Percentiles rank a stretch among this genome's conserved stretches.
Conservation (phyloP, 2,329 filamentous ascomycete genomes). For the Uncinocarpus reesii region DNA sequence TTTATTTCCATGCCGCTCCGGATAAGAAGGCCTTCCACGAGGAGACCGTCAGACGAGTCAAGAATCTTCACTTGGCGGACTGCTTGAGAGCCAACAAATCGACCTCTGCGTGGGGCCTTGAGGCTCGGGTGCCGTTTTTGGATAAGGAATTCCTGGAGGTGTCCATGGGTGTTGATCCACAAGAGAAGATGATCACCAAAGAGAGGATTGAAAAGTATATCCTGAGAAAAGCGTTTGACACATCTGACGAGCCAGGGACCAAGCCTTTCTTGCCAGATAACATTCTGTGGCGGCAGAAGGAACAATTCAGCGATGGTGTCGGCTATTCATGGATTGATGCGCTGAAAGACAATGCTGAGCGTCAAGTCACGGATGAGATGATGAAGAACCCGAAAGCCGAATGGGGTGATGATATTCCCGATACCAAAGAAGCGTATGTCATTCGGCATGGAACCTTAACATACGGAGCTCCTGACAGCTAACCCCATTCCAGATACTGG, state of each 20-base stretch:
- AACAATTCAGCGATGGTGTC: constrained; percentile 97
- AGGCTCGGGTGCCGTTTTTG: constrained; percentile 94
- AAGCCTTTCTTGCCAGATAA: constrained; percentile 86
- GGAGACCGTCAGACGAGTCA: constrained; percentile 86
- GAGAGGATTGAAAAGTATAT: constrained; percentile 95
- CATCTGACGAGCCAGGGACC: constrained; percentile 66
- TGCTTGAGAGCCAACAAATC: constrained; percentile 98
- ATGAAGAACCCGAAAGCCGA: constrained; percentile 96
- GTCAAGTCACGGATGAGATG: constrained; percentile 88
- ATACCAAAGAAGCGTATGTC: constrained; percentile 86
- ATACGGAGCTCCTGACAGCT: not conserved
- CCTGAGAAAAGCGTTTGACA: constrained; percentile 94
- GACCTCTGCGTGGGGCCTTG: constrained; percentile 92
- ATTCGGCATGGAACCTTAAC: not conserved
- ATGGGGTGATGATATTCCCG: constrained; percentile 86
- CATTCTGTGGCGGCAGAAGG: constrained; percentile 97
- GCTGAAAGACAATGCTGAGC: constrained; percentile 86
- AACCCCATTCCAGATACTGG: constrained; percentile 60
- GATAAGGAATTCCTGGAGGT: constrained; percentile 95
- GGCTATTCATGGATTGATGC: constrained; percentile 98
- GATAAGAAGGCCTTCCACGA: constrained; percentile 87
- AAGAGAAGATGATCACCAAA: constrained; percentile 90
- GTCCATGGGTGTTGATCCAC: constrained; percentile 85
- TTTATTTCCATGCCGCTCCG: constrained; percentile 95
- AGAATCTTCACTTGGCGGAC: constrained; percentile 94